Base-by-base conservation (phyloP, 306 rosid genomes). In the Inga laurina region DNA sequence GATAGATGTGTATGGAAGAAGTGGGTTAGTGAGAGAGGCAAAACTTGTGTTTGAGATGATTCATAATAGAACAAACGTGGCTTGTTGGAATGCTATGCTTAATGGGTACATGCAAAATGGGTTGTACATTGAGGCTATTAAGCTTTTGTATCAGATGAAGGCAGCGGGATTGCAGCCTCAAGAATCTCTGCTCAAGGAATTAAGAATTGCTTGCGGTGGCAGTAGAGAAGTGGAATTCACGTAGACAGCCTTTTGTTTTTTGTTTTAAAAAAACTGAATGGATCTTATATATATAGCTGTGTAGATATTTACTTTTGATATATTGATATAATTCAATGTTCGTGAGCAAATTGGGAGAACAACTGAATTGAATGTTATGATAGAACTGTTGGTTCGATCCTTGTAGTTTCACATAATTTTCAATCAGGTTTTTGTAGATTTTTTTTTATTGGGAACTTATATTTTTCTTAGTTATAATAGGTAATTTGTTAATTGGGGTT, bases 61-160 rank as follows among this genome's bases (percentile, higher is more conserved):
- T 75, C 56, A 41, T 48, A 51, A 84, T 56, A 82, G 85, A 74
- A 59, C 80, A 75, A 85, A 84, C 41, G 70, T 32, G 41, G 93
- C 87, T 46, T 84, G 84, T 74, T 91, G 91, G 95, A 91, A 91
- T 88, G 95, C 95, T 37, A 88, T 91, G 92, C 87, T 90, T 67
- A 83, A 74, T 74, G 79, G 89, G 45, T 92, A 82, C 79, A 68
- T 85, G 78, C 81, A 85, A 7, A 85, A 84, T 81, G 92, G 79
- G 43, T 39, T 84, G 72, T 59, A 88, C 71, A 27, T 88, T 65
- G 90, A 90, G 75, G 96, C 96, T 49, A 79, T 90, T 11, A 92
- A 89, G 88, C 83, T 90, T 75, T 78, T 92, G 65, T 88, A 90
- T 86, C 87, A 77, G 81, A 88, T 92, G 92, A 86, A 85, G 64